Conservation (phyloP, 495 filamentous ascomycete genomes). For the Choiromyces venosus region DNA sequence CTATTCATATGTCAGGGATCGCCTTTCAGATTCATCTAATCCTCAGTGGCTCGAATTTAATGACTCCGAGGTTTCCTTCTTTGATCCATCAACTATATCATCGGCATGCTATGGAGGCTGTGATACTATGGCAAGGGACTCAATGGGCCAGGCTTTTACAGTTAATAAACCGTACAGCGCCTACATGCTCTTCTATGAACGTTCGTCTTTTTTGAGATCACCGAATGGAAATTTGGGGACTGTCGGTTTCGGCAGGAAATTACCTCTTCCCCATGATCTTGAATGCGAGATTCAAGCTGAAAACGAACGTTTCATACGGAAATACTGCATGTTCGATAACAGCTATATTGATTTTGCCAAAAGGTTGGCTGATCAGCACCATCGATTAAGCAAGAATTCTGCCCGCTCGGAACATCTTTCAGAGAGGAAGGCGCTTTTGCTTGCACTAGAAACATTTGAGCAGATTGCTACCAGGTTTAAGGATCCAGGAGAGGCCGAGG, state of each 20-base stretch:
- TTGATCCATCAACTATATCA: slow-evolving; percentile 68
- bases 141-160: slow-evolving; percentile 44
- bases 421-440: slow-evolving; percentile 58
- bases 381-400: slow-evolving; percentile 44
- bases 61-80: slow-evolving; percentile 70
- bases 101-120: slow-evolving; percentile 74
- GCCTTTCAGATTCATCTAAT: slow-evolving; percentile 48
- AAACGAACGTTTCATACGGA: slow-evolving; percentile 66
- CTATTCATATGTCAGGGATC: slow-evolving; percentile 86
- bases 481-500: slow-evolving; percentile 59
- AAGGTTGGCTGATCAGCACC: slow-evolving; percentile 52
- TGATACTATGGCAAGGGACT: slow-evolving; percentile 48
- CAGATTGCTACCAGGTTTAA: slow-evolving; percentile 71
- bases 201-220: slow-evolving; percentile 60
- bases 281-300: slow-evolving; percentile 60
- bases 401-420: slow-evolving; percentile 51
- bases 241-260: slow-evolving; percentile 50
- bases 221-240: slow-evolving; percentile 43
- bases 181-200: slow-evolving; percentile 97
- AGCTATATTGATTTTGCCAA: slow-evolving; percentile 64
- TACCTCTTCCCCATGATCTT: slow-evolving; percentile 54
- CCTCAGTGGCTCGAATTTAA: slow-evolving; percentile 87
- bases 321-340: slow-evolving; percentile 75
- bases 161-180: slow-evolving; percentile 72
- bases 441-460: slow-evolving; percentile 69